These are phyloP conservation scores for Auricularia cornea DNA, from an alignment of 768 basidiomycete genomes.

Conservation along the genomic window DNA sequence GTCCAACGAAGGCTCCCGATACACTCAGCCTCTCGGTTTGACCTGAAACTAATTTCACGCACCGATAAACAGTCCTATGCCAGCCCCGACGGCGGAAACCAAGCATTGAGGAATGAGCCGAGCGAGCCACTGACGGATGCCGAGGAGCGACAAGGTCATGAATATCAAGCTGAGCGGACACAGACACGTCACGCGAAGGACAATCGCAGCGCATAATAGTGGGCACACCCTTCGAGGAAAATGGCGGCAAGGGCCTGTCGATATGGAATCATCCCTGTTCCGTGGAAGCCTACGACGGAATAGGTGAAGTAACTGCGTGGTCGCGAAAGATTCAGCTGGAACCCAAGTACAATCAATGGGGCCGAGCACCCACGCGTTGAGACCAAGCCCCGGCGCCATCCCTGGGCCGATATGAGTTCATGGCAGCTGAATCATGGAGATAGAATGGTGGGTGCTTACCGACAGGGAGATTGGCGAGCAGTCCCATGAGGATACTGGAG, in stretches of 20 bases:
- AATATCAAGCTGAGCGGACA: constrained; percentile 84
- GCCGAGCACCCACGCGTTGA: constrained; percentile 56
- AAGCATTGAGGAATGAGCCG: constrained; percentile 84
- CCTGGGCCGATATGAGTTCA: no score
- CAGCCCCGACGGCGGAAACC: constrained; percentile 74
- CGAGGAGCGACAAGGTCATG: constrained; percentile 67
- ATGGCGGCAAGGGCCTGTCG: constrained; percentile 76
- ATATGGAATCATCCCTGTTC: constrained; percentile 59
- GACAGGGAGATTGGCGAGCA: constrained; percentile 81
- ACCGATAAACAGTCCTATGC: constrained; percentile 84
- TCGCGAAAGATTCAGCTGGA: background rate
- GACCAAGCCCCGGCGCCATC: constrained; percentile 76
- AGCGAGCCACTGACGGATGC: constrained; percentile 83
- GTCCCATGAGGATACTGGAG: constrained; percentile 73
- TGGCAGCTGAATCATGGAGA: no score
- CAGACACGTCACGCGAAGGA: no score
- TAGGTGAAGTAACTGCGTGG: constrained; percentile 72
- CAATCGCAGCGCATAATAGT: no score
- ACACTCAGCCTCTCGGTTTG: background rate
- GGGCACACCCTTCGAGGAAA: constrained; percentile 72
- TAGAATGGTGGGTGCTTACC: no score
- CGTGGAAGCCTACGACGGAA: constrained; percentile 81
- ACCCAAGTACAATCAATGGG: background rate
- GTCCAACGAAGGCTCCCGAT: constrained; percentile 47
- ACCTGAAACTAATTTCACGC: no score